Evolutionary conservation across 2,329 filamentous ascomycete genomes (phyloP), one percentile per base, ranked within the genome.

Genomic region (Whalleya microplaca): DNA sequence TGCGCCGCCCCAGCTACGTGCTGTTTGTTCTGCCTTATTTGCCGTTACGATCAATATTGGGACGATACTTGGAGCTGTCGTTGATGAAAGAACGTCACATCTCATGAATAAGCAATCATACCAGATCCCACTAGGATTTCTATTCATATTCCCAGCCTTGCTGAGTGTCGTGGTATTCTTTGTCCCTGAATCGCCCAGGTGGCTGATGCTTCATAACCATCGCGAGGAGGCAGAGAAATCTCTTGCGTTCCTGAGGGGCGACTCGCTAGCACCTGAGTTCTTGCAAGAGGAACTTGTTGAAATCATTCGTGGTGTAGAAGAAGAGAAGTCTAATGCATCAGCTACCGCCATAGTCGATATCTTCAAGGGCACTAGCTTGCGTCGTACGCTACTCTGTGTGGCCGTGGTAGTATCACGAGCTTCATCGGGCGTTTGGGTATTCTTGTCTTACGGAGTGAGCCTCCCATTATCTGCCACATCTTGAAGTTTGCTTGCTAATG

Each of bases 171-270:
- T 58, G 16, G 46, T 66, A n/a, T 66, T 63, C 49, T 66, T 65
- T 23, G 58, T 66, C 16, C 64, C 64, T 1, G 65, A 73, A 50
- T 71, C 68, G 19, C 69, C 68, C 23, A 64, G 67, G 12, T 73
- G 67, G 69, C 58, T 69, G 21, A 59, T 71, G 40, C 62, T 69
- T 27, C 66, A 64, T 3, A 63, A 64, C 32, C 66, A 67, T 10
- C 63, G 59, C 14, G 43, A 65, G 7, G 66, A 73, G 51, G 66
- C 71, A 2, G 53, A 68, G 8, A 48, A 56, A 10, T 62, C 67
- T 3, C 61, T 72, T 21, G 48, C 27, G 43, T 46, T 53, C 51
- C 69, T 63, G 47, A 66, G 53, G 48, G 69, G 56, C 2, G 23
- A 56, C 18, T 66, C 66, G 5, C 55, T 67, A 1, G 50, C 48